Base-by-base conservation (phyloP, 2,329 filamentous ascomycete genomes). In the Nemania serpens region DNA sequence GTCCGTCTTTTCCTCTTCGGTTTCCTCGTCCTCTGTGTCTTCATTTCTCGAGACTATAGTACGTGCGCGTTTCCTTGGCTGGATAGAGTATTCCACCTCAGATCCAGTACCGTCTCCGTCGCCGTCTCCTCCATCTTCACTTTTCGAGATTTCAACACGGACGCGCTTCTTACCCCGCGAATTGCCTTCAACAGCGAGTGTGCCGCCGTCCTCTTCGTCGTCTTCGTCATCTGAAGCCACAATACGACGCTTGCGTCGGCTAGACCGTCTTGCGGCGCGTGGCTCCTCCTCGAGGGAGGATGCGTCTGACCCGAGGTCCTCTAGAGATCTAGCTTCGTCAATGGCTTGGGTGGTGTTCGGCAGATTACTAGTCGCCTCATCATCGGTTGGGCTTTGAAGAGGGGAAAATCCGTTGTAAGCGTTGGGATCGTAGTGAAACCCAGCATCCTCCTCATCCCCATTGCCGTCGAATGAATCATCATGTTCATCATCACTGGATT, bases 171-270 rank as follows among this genome's bases (percentile, higher is more conserved):
- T 57, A 42, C 13, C 42, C 25, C 62, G 65, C 11, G 37, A 15
- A 20, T n/a, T 13, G 10, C 22, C 29, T 39, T 53, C 11, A 9
- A 17, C 10, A n/a, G 29, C n/a, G 34, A 51, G 12, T 25, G 17
- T 39, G n/a, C 9, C 46, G 13, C 54, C 46, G 6, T 55, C 34
- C 11, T 46, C 34, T n/a, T 18, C 41, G 15, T 51, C 54, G 10
- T 48, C 59, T 37, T 57, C 70, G 15, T 69, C 69, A 33, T 72
- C 70, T 1, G 70, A 72, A 53, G 64, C 68, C 20, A 73, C 57
- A 15, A 71, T 68, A 25, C 54, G 64, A 49, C 71, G 70, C 34
- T 70, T 70, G 6, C 17, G 58, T 53, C 63, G 61, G 20, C 6
- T 41, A 22, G 34, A 22, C 48, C 42, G 20, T 13, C 39, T 51